Percentiles rank a stretch among this genome's conserved stretches.
phyloP scores from a whole-genome alignment of 371 early-diverging fungal species.

The Haplosporangium sp. region DNA sequence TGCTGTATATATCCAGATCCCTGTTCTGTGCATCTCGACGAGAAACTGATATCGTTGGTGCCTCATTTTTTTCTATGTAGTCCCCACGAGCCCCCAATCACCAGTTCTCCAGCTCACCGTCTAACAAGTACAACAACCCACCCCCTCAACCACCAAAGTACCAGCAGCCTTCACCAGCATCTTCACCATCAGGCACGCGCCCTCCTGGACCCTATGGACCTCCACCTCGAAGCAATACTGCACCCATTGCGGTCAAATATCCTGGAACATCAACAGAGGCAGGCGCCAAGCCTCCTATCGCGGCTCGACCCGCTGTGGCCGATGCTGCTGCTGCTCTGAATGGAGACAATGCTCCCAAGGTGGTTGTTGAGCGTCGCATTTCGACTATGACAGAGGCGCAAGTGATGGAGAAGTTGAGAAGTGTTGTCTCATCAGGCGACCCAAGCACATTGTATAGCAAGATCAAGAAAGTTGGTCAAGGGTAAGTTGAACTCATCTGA shows the following conservation, averaged over 20 bases:
- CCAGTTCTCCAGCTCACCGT: slow-evolving; percentile 26
- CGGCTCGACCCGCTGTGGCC: slow-evolving; percentile 27
- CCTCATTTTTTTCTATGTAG: slow-evolving; percentile 12
- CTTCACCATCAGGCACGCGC: slow-evolving; percentile 33
- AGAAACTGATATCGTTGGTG: neutral
- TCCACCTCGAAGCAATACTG: slow-evolving; percentile 45
- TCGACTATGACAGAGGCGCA: slow-evolving; percentile 91
- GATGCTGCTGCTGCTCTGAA: slow-evolving; percentile 52
- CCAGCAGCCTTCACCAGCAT: slow-evolving; percentile 36
- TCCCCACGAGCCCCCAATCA: slow-evolving; percentile 45
- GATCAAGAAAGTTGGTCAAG: slow-evolving; percentile 96
- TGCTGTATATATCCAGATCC: neutral
- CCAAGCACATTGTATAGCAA: slow-evolving; percentile 89
- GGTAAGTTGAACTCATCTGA: slow-evolving; percentile 60
- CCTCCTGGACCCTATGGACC: slow-evolving; percentile 37
- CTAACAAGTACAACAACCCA: slow-evolving; percentile 22
- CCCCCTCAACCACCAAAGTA: slow-evolving; percentile 16
- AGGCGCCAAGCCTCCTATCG: slow-evolving; percentile 18
- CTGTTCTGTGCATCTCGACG: too few species aligned
- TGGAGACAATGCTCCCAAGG: slow-evolving; percentile 58
- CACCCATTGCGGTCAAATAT: slow-evolving; percentile 31
- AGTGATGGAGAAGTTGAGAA: slow-evolving; percentile 89
- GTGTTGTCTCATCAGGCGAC: slow-evolving; percentile 88
- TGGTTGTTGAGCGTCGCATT: slow-evolving; percentile 71
- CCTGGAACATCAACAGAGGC: slow-evolving; percentile 13